Percentiles rank a stretch among this genome's conserved stretches.
phyloP scores from a whole-genome alignment of 768 basidiomycete genomes.

The Russula ochroleuca region DNA sequence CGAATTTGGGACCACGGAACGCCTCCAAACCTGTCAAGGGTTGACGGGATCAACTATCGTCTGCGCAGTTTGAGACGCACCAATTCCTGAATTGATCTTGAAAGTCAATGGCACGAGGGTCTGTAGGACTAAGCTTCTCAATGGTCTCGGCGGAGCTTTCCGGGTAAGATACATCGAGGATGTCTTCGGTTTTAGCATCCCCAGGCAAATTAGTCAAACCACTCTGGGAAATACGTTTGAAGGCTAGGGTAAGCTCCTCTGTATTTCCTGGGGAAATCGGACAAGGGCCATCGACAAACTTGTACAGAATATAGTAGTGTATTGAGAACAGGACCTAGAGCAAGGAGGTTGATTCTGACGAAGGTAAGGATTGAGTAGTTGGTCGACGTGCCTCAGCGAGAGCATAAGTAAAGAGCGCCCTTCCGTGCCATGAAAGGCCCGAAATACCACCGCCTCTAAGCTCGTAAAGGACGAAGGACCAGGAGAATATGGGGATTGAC shows the following conservation, averaged over 20 bases:
- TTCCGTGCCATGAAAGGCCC: constrained; percentile 40
- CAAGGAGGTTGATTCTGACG: constrained; percentile 8
- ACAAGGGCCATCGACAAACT: constrained; percentile 45
- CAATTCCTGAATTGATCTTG: constrained; percentile 61
- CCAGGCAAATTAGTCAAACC: constrained; percentile 56
- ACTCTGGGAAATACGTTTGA: constrained; percentile 57
- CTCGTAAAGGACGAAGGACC: constrained; percentile 54
- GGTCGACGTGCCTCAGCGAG: constrained; percentile 51
- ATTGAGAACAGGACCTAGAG: constrained; percentile 64
- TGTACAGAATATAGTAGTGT: constrained; percentile 52
- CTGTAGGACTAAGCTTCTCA: constrained; percentile 51
- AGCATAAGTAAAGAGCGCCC: constrained; percentile 45
- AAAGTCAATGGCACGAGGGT: constrained; percentile 72
- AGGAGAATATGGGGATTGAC: constrained; percentile 57
- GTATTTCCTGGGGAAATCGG: constrained; percentile 45
- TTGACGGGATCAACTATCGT: background rate
- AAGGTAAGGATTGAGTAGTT: constrained; percentile 1
- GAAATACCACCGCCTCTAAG: constrained; percentile 43
- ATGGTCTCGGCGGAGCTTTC: constrained; percentile 60
- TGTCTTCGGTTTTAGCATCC: constrained; percentile 53
- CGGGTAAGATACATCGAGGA: constrained; percentile 45
- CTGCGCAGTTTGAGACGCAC: constrained; percentile 29
- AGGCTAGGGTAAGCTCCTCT: constrained; percentile 54
- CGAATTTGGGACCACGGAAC: constrained; percentile 70
- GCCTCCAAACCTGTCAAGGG: constrained; percentile 60